Evolutionary conservation across 805 yeast genomes (phyloP).

Genomic region (Grigorovia transvaalensis): DNA sequence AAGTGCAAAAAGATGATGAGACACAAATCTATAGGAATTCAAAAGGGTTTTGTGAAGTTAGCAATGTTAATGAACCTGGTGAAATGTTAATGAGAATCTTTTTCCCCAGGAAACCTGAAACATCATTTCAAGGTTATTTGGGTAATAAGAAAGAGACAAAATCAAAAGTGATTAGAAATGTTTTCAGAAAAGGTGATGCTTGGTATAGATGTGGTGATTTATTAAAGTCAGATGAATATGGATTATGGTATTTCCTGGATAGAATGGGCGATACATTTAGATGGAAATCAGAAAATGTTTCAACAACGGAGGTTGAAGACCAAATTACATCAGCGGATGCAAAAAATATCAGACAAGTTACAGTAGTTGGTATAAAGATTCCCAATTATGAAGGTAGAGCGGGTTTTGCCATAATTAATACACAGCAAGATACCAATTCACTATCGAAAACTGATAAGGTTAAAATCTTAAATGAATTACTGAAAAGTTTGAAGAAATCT

Average conservation of each 20-base stretch:
- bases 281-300: constrained; percentile 94
- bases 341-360: constrained; percentile 45
- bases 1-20: constrained; percentile 74
- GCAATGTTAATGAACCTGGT: constrained; percentile 63
- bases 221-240: constrained; percentile 54
- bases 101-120: constrained; percentile 52
- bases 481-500: constrained; percentile 29
- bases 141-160: constrained; percentile 73
- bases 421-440: constrained; percentile 25
- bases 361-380: constrained; percentile 79
- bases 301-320: constrained; percentile 88
- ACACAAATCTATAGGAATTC: constrained; percentile 61
- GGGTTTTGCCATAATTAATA: constrained; percentile 73
- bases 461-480: constrained; percentile 31
- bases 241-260: constrained; percentile 75
- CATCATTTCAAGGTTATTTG: constrained; percentile 80
- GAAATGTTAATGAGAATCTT: constrained; percentile 73
- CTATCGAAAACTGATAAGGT: constrained; percentile 15
- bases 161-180: constrained; percentile 62
- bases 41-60: constrained; percentile 47
- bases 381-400: constrained; percentile 92
- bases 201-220: constrained; percentile 87
- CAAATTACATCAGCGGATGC: constrained; percentile 36
- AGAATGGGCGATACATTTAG: constrained; percentile 91
- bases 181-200: constrained; percentile 79